Evolutionary conservation across 352 stramenopile genomes (phyloP), one percentile per base, ranked within the genome.

Genomic region (Blastocystis sp.): DNA sequence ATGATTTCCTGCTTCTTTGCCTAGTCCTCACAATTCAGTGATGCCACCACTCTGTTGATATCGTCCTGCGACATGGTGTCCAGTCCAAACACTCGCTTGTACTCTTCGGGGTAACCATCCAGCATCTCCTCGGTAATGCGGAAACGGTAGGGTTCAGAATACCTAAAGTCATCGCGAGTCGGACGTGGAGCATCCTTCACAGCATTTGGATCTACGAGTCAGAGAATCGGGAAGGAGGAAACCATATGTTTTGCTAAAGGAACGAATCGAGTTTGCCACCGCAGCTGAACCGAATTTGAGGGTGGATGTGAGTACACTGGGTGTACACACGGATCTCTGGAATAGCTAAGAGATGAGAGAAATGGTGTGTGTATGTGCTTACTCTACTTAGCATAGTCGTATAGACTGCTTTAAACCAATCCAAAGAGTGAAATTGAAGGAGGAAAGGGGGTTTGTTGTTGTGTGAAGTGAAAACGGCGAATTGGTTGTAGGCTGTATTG

Each of bases 1-100:
- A 88, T 70, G 57, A 79, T 88, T 28, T 88, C 78, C 52, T 88
- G 78, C 43, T 79, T 88, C 45, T 88, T 88, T 57, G 66, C 34
- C 74, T 84, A 69, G 21, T 4, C 66, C 54, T 57, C 45, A 66
- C n/a, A 60, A 14, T 28, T 6, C n/a, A 42, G 0, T n/a, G 2
- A 14, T 21, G 34, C 2, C n/a, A 3, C 43, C 3, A 84, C 74
- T 59, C 48, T 28, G 45, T 88, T 88, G 24, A 88, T 45, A 57
- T 88, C 78, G 21, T 24, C 63, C 34, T 88, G 78, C 38, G 40
- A 60, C 42, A 88, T 68, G n/a, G 78, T 88, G 43, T 65, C 70
- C 28, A 88, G 48, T 79, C 78, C 78, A 60, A 88, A 88, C n/a
- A 70, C 68, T 19, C 45, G 78, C 42, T 88, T 88, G 34, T 76